Evolutionary conservation across 2,329 filamentous ascomycete species (phyloP), one percentile per base, ranked within the genome.

Genomic region (Fusarium robinianum): DNA sequence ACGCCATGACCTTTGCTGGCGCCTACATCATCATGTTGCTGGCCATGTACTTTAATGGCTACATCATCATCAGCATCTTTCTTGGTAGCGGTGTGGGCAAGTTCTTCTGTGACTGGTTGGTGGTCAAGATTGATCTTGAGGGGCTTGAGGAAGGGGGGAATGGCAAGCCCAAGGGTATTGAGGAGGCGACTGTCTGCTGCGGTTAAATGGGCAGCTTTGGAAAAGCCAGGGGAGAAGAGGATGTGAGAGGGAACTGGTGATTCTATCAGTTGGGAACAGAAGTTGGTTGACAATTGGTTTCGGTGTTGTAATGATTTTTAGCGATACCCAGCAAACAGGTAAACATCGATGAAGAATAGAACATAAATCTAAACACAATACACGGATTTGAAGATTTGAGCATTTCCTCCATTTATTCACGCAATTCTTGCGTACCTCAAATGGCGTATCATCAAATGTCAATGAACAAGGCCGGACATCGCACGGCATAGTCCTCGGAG

Each of bases 11-110:
- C 38, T 88, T 91, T 60, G 84, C 79, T 0, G 78, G 88, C 3
- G 87, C 86, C 3, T 92, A 91, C 65, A 81, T 91, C 51, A 67
- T 91, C 59, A 92, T 92, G 88, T 66, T 85, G 71, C 68, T 72
- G 6, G 76, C 76, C 54, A 81, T 81, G 77, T 79, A 80, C 63
- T 81, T 77, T 61, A 80, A 80, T 56, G 80, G 84, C 21, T 92
- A 88, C 66, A 78, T 92, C 51, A 88, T 92, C 63, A 85, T 92
- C 47, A 87, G 81, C 57, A 88, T 92, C 61, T 80, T 92, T 46
- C 59, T 79, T 27, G 76, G 76, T 4, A 73, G 73, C 8, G 72
- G 73, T 6, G 51, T 79, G 30, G 76, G 76, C 46, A 78, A 78
- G 63, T 78, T 78, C 55, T 51, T 77, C n/a, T 77, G 72, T 54